Evolutionary conservation across 352 stramenopile genomes (phyloP).

Genomic region (Pythium insidiosum): DNA sequence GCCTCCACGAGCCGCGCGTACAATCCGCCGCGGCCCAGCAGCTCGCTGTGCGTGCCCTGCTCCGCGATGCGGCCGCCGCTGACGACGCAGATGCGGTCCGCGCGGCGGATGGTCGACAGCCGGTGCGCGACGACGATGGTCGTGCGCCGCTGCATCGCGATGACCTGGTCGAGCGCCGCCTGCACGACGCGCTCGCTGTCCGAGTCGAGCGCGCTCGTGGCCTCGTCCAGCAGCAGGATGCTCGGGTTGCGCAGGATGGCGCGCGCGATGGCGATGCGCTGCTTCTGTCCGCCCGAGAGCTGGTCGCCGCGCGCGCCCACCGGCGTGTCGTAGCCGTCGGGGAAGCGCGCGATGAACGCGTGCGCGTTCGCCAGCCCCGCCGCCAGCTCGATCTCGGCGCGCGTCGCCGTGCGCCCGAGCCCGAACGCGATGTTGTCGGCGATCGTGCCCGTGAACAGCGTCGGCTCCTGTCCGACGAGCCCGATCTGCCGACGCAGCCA

Average conservation of each 20-base stretch:
- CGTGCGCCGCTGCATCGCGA: slow-evolving; percentile 39
- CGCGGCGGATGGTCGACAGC: slow-evolving; percentile 58
- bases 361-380: slow-evolving; percentile 22
- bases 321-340: slow-evolving; percentile 9
- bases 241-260: slow-evolving; percentile 31
- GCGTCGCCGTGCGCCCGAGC: slow-evolving; percentile 20
- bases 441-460: too few relatives aligned
- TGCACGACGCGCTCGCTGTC: slow-evolving; percentile 32
- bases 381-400: slow-evolving; percentile 15
- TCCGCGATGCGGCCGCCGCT: slow-evolving; percentile 6
- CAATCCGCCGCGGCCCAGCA: slow-evolving; percentile 1
- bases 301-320: slow-evolving; percentile 3
- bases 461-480: too few relatives aligned
- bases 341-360: slow-evolving; percentile 23
- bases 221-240: slow-evolving; percentile 42
- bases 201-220: slow-evolving; percentile 36
- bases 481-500: too few relatives aligned
- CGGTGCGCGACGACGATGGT: slow-evolving; percentile 85
- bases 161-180: slow-evolving; percentile 21
- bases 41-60: slow-evolving; percentile 9
- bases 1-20: slow-evolving; percentile 9
- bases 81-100: slow-evolving; percentile 9
- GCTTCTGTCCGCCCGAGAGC: too few relatives aligned
- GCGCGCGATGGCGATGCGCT: too few relatives aligned
- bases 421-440: too few relatives aligned